phyloP scores from a whole-genome alignment of 768 basidiomycete genomes.

The Amyloporia xantha region DNA sequence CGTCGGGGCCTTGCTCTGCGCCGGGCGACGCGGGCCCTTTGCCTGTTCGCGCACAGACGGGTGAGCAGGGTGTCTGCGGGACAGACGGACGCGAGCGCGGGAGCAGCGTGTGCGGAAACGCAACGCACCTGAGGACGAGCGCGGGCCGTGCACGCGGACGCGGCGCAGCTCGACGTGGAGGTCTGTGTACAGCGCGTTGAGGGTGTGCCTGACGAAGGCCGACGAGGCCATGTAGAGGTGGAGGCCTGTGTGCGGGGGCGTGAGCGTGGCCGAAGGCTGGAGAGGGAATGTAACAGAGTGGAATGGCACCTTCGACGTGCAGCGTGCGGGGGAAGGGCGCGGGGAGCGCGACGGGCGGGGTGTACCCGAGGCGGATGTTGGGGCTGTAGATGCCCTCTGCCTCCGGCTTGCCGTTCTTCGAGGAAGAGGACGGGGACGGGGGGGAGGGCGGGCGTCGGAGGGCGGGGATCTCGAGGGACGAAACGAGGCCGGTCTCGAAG shows the following conservation, averaged over 20 bases:
- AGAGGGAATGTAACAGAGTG: background rate
- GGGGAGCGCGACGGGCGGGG: slow-evolving; percentile 59
- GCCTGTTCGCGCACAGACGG: too few relatives aligned
- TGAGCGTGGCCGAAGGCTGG: slow-evolving; percentile 1
- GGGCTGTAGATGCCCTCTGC: slow-evolving; percentile 55
- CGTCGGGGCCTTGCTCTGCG: background rate
- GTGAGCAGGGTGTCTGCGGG: too few relatives aligned
- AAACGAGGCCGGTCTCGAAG: slow-evolving; percentile 60
- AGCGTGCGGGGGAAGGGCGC: slow-evolving; percentile 64
- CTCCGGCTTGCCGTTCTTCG: slow-evolving; percentile 23
- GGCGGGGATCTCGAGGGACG: slow-evolving; percentile 39
- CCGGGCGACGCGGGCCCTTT: too few relatives aligned
- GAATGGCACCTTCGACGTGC: slow-evolving; percentile 56
- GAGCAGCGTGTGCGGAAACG: too few relatives aligned
- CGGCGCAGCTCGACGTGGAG: slow-evolving; percentile 50
- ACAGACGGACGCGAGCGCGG: too few relatives aligned
- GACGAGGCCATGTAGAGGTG: slow-evolving; percentile 68
- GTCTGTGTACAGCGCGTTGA: slow-evolving; percentile 70
- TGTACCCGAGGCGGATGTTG: slow-evolving; percentile 56
- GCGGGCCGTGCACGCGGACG: slow-evolving; percentile 28
- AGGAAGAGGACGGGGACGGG: slow-evolving; percentile 19
- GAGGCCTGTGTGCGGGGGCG: slow-evolving; percentile 39
- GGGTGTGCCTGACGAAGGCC: slow-evolving; percentile 61
- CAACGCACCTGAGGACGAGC: slow-evolving; percentile 7
- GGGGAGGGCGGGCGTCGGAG: slow-evolving; percentile 6